phyloP scores from a whole-genome alignment of 139 green algal genomes.

The Chlamydomonas eustigma region DNA sequence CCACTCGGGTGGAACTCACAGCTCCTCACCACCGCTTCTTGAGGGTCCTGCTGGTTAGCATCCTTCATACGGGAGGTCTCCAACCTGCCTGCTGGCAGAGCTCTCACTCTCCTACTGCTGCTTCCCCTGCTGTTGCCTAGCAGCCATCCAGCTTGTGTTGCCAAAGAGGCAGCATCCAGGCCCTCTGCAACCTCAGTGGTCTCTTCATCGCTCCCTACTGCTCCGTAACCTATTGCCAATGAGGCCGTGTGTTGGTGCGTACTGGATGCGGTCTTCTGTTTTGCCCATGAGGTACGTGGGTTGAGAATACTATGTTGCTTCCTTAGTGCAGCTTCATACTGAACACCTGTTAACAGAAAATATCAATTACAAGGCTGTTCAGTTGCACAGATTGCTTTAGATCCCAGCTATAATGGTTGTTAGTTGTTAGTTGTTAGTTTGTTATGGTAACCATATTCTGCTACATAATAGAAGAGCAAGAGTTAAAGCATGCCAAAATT shows the following conservation, averaged over 20 bases:
- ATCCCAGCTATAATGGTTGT: not conserved
- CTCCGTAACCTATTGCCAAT: conserved; percentile 1
- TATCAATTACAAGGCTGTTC: conserved; percentile 54
- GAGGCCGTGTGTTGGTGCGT: not conserved
- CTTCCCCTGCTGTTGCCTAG: conserved; percentile 18
- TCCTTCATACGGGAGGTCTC: conserved; percentile 72
- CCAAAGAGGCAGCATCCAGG: not conserved
- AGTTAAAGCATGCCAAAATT: not conserved
- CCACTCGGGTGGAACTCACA: conserved; percentile 77
- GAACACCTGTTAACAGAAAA: conserved; percentile 37
- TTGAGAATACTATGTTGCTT: conserved; percentile 67
- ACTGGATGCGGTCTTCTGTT: not conserved
- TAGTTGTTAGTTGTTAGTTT: conserved; percentile 64
- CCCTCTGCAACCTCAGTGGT: conserved; percentile 9
- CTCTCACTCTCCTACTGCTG: not conserved
- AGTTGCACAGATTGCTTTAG: conserved; percentile 42
- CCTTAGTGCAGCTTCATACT: conserved; percentile 71
- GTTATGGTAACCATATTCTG: not conserved
- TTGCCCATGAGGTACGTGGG: conserved; percentile 64
- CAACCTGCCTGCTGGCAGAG: conserved; percentile 36
- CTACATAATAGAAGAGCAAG: not conserved
- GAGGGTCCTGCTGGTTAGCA: conserved; percentile 62
- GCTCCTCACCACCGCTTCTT: conserved; percentile 56
- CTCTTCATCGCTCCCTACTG: conserved; percentile 13
- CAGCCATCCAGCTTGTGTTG: conserved; percentile 37